phyloP scores from a whole-genome alignment of 176 grass and related monocot species.

The Oryza rufipogon region DNA sequence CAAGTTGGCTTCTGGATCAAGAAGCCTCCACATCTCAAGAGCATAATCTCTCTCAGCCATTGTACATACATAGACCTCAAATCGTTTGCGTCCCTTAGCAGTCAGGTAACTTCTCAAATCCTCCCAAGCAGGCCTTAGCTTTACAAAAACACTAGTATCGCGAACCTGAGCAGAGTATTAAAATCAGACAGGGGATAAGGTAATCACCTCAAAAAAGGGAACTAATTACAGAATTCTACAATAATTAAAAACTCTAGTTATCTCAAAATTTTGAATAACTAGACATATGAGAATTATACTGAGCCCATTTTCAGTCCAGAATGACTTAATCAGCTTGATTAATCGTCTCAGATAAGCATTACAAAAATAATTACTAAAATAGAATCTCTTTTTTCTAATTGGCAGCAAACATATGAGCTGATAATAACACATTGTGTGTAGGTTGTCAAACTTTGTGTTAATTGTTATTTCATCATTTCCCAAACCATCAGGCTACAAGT shows the following conservation, averaged over 20 bases:
- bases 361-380: background rate
- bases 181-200: conserved; percentile 21
- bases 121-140: conserved; percentile 96
- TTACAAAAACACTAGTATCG: conserved; percentile 99
- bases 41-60: conserved; percentile 99
- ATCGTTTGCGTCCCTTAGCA: conserved; percentile 90
- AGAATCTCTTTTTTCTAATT: background rate
- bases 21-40: conserved; percentile 99
- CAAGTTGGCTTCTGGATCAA: conserved; percentile 84
- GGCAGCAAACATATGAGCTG: conserved; percentile 24
- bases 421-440: conserved; percentile 6
- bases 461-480: conserved; percentile 19
- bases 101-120: conserved; percentile 98
- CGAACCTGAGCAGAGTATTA: conserved; percentile 57
- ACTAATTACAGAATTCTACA: conserved; percentile 11
- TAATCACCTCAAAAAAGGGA: conserved; percentile 23
- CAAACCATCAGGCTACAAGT: background rate
- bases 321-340: background rate
- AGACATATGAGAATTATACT: conserved; percentile 17
- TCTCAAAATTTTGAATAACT: background rate
- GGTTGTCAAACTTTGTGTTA: background rate
- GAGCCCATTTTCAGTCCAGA: conserved; percentile 27
- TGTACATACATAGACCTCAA: conserved; percentile 98
- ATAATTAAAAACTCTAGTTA: conserved; percentile 17
- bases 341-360: conserved; percentile 5